phyloP scores from a whole-genome alignment of 1,284 basidiomycete genomes.

The Peniophora sp. region DNA sequence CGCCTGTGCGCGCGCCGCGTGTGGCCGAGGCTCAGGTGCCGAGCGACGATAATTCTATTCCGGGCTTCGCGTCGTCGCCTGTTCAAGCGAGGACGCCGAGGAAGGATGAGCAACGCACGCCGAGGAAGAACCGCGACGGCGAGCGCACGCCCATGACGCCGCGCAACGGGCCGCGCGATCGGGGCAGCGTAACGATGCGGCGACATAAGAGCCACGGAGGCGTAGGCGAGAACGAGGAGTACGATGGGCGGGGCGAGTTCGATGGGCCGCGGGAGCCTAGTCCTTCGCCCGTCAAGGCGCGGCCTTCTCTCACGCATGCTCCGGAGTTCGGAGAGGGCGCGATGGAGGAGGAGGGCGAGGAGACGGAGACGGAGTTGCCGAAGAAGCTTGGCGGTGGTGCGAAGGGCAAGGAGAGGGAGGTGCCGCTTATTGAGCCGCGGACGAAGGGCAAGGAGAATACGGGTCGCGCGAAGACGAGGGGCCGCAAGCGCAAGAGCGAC shows the following conservation, averaged over 20 bases:
- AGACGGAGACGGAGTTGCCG: conserved; percentile 6
- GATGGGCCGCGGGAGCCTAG: conserved; percentile 7
- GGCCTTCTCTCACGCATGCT: conserved; percentile 1
- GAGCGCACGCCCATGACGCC: conserved; percentile 4
- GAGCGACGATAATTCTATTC: conserved; percentile 1
- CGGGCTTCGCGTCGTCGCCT: conserved; percentile 2
- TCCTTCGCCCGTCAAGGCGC: conserved; percentile 12
- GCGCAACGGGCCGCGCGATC: conserved; percentile 1
- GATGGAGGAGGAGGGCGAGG: conserved; percentile 9
- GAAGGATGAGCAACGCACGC: not conserved
- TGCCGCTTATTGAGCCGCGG: not conserved
- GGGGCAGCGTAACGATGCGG: conserved; percentile 10
- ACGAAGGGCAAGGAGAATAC: conserved; percentile 9
- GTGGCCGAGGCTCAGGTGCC: not conserved
- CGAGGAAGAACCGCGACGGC: too few species aligned
- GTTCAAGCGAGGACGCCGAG: conserved; percentile 7
- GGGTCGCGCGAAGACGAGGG: not conserved
- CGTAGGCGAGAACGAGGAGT: conserved; percentile 3
- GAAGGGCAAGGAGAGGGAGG: not conserved
- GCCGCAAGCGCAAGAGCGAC: not conserved
- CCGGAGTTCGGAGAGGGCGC: conserved; percentile 3
- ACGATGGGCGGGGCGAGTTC: conserved; percentile 4
- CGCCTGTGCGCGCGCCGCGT: not conserved
- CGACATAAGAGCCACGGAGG: conserved; percentile 3
- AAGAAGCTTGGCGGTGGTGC: conserved; percentile 4